Conservation (phyloP, 352 stramenopile genomes). For the Phytophthora capsici region DNA sequence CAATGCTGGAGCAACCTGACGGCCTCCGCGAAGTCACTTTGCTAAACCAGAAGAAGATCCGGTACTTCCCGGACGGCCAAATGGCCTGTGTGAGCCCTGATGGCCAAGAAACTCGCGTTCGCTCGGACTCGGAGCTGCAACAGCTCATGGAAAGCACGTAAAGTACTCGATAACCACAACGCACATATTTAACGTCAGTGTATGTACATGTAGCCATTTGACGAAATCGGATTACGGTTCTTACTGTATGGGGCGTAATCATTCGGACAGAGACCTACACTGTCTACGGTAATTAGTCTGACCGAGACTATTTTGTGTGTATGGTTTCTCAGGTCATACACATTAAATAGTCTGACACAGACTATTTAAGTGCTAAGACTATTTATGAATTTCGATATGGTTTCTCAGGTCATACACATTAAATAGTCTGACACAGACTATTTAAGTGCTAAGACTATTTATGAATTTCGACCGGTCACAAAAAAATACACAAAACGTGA, state of each 20-base stretch:
- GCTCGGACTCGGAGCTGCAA: slow-evolving; percentile 68
- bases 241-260: slow-evolving; percentile 10
- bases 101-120: slow-evolving; percentile 62
- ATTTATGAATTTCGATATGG: no score
- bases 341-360: no score
- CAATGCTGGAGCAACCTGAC: slow-evolving; percentile 76
- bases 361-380: no score
- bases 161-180: slow-evolving; percentile 6
- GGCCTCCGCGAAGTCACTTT: slow-evolving; percentile 83
- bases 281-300: no score
- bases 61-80: slow-evolving; percentile 77
- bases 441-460: no score
- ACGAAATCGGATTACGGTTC: neutral
- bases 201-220: neutral
- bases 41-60: slow-evolving; percentile 71
- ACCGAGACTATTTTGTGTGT: no score
- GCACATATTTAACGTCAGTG: slow-evolving; percentile 29
- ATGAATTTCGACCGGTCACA: no score
- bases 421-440: no score
- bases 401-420: no score
- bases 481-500: no score
- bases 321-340: no score
- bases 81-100: slow-evolving; percentile 61
- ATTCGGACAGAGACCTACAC: neutral
- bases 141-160: slow-evolving; percentile 55